Conservation (phyloP, 1,284 basidiomycete species). For the Vanrija sp. region DNA sequence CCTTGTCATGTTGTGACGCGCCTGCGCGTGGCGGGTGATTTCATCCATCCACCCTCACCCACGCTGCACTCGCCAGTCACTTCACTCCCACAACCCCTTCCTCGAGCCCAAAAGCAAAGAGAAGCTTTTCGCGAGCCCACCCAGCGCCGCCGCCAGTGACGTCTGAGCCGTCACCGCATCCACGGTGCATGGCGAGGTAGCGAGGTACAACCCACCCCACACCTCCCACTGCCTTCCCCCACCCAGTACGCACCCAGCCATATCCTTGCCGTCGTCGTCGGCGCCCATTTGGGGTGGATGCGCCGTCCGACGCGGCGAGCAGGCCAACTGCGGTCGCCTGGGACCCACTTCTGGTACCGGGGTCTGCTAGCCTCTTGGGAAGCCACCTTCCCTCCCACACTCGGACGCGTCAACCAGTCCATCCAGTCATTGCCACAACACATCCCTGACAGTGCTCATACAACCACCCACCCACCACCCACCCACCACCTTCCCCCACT, state of each 20-base stretch:
- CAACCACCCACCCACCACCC: background rate
- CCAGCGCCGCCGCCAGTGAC: background rate
- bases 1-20: too few relatives aligned
- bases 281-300: constrained; percentile 2
- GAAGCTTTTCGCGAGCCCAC: too few relatives aligned
- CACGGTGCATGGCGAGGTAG: background rate
- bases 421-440: background rate
- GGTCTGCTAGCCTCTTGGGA: too few relatives aligned
- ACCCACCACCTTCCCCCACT: constrained; percentile 1
- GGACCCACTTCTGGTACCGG: too few relatives aligned
- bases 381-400: background rate
- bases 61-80: background rate
- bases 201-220: background rate
- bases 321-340: too few relatives aligned
- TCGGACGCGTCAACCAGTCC: background rate
- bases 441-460: background rate
- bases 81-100: background rate
- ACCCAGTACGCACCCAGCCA: background rate
- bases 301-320: background rate
- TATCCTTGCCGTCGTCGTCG: background rate
- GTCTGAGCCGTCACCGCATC: background rate
- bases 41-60: constrained; percentile 3
- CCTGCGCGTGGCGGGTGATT: too few relatives aligned
- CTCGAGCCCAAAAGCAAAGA: too few relatives aligned
- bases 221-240: background rate